Base-by-base conservation (phyloP, 2,329 filamentous ascomycete genomes). In the Thelonectria rubi region DNA sequence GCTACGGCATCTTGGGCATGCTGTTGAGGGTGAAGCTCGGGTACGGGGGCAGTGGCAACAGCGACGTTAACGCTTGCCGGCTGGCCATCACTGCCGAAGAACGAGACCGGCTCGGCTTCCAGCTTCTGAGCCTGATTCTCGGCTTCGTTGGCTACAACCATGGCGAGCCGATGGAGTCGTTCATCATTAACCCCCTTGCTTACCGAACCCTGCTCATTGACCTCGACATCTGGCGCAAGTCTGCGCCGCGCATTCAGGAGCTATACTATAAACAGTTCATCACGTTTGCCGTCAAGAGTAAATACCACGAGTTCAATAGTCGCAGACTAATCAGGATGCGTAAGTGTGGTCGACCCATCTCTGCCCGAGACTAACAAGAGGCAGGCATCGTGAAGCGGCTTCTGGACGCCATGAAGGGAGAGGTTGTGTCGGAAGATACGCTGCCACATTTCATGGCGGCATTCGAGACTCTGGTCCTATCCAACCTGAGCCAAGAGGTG, bases 211-310 rank as follows among this genome's bases (percentile, higher is more conserved):
- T 99, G 17, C 83, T 99, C 26, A 92, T 98, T 55, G 95, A 99
- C 76, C 87, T 96, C 67, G 94, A 97, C 71, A 91, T 94, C 18
- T 99, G 95, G 95, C 87, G 94, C 66, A 89, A 88, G 76, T 91
- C 91, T 20, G 89, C 91, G 34, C 75, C 87, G 5, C 84, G 88
- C 17, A 92, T 94, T 0, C 93, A 97, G 72, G 89, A 91, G 69
- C 82, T 97, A 21, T 99, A 98, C 77, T 98, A 97, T 77, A 88
- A 89, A 63, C 95, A 99, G 74, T 98, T 98, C 72, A 83, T 90
- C 63, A 90, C 89, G 0, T 97, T 99, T 78, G 91, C 92, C 1
- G 86, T 91, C n/a, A 90, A 90, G 71, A 97, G 94, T 82, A 94
- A 95, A 73, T 91, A 96, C 72, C 92, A 93, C 73, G 89, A 92